Conservation (phyloP, 345 rosid genomes). For the Linum lewisii region DNA sequence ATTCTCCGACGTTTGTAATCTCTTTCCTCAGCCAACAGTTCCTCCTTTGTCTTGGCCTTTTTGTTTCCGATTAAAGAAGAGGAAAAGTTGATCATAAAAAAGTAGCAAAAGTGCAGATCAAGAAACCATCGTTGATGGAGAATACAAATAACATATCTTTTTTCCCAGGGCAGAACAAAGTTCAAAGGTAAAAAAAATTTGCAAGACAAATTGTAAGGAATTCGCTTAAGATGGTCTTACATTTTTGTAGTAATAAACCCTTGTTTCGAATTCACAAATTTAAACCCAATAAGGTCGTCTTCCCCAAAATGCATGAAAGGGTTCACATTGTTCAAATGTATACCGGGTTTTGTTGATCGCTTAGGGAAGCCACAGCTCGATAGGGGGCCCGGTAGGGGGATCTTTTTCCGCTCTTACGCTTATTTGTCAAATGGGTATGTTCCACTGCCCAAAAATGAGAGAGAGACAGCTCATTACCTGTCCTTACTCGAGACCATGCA, state of each 20-base stretch:
- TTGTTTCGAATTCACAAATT: too few relatives aligned
- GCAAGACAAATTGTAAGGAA: background rate
- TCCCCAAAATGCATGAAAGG: background rate
- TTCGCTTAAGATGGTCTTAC: slow-evolving; percentile 2
- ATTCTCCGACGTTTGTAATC: slow-evolving; percentile 92
- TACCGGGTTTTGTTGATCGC: slow-evolving; percentile 43
- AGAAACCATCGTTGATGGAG: background rate
- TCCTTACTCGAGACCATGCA: background rate
- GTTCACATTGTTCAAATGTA: background rate
- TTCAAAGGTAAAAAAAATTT: too few relatives aligned
- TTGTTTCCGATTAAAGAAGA: slow-evolving; percentile 42
- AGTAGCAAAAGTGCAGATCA: background rate
- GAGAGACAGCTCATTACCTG: background rate
- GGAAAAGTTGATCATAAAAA: background rate
- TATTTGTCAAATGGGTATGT: slow-evolving; percentile 44
- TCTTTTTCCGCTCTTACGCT: slow-evolving; percentile 60
- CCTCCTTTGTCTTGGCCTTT: slow-evolving; percentile 64
- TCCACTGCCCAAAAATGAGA: slow-evolving; percentile 42
- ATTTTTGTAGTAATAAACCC: background rate
- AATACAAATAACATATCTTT: background rate
- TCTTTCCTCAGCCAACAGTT: slow-evolving; percentile 91
- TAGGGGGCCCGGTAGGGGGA: slow-evolving; percentile 51
- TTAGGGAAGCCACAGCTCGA: slow-evolving; percentile 81
- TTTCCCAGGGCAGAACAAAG: too few relatives aligned
- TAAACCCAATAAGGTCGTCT: too few relatives aligned